These are phyloP conservation scores for Melocanna baccifera DNA, from an alignment of 176 grass and related monocot species.

Conservation along the genomic window DNA sequence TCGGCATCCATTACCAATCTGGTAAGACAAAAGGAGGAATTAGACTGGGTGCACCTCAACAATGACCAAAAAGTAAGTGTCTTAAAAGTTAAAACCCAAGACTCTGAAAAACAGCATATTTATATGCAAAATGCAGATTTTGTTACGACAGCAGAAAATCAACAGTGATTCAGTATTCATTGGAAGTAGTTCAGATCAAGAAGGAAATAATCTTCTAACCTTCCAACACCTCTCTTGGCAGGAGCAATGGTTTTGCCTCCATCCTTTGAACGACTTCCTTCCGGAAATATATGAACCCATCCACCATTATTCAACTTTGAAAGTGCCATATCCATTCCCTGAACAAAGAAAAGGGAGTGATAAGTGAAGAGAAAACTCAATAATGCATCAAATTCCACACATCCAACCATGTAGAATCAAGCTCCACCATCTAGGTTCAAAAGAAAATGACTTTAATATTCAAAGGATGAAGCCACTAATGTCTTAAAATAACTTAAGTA, in stretches of 20 bases:
- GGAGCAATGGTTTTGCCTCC: conserved; percentile 81
- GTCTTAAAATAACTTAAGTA: neutral
- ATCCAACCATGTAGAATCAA: neutral
- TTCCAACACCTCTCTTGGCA: conserved; percentile 94
- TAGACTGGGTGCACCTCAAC: conserved; percentile 2
- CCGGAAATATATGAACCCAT: conserved; percentile 99
- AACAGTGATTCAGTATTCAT: neutral
- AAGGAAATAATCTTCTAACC: conserved; percentile 42
- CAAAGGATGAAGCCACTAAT: neutral
- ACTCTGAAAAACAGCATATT: neutral
- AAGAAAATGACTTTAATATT: neutral
- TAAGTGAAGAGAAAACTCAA: neutral
- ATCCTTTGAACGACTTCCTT: conserved; percentile 90
- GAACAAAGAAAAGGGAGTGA: neutral
- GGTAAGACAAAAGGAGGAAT: conserved; percentile 13
- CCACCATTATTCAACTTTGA: conserved; percentile 90
- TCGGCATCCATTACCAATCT: conserved; percentile 95
- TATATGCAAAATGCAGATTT: neutral
- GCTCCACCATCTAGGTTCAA: neutral
- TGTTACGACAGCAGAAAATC: neutral
- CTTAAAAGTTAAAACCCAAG: neutral
- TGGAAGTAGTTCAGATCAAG: neutral
- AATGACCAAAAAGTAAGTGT: neutral
- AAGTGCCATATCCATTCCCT: conserved; percentile 98
- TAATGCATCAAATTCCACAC: neutral